Evolutionary conservation across 768 basidiomycete genomes (phyloP), one percentile per base, ranked within the genome.

Genomic region (Neoboletus brunneissimus): DNA sequence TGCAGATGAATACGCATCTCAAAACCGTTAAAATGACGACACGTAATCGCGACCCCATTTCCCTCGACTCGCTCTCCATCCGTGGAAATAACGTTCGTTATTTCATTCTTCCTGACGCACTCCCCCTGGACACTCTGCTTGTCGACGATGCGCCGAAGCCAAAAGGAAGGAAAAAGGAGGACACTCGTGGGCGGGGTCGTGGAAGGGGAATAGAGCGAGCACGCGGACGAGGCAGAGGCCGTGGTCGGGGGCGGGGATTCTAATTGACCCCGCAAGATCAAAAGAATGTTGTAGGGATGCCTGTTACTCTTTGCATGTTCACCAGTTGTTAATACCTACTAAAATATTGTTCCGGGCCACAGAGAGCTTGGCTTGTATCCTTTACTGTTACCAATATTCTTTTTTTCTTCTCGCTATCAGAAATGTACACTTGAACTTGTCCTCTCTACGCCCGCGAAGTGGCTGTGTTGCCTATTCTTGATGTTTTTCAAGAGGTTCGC

Each of bases 1-100:
- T 96, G 82, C 94, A 96, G 68, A 99, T 99, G 96, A 98, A 98
- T 78, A 98, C 96, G 3, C 90, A 98, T 65, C 81, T 99, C 51
- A 99, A 99, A 79, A 92, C 94, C 47, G 91, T 99, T 62, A 98
- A 97, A 76, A 88, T 98, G 80, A 93, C 93, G n/a, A 81, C 86
- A 31, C 86, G 93, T 52, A 94, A 93, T 71, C 89, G 91, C 57
- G 91, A 94, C 54, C 91, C 94, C 5, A 76, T 86, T 27, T 78
- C 90, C 22, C 85, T 98, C 52, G 96, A 99, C 73, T 81, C 88
- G 4, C 81, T 98, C 48, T 94, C 94, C 37, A 95, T 99, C 68
- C 86, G 96, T 51, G 96, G 97, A 37, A 98, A 97, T 80, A 97
- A 92, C 67, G 85, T 99, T 67, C 88, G 96, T 50, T 98, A 98